Evolutionary conservation across 495 filamentous ascomycete genomes (phyloP).

Genomic region (Aspergillus heteromorphus): DNA sequence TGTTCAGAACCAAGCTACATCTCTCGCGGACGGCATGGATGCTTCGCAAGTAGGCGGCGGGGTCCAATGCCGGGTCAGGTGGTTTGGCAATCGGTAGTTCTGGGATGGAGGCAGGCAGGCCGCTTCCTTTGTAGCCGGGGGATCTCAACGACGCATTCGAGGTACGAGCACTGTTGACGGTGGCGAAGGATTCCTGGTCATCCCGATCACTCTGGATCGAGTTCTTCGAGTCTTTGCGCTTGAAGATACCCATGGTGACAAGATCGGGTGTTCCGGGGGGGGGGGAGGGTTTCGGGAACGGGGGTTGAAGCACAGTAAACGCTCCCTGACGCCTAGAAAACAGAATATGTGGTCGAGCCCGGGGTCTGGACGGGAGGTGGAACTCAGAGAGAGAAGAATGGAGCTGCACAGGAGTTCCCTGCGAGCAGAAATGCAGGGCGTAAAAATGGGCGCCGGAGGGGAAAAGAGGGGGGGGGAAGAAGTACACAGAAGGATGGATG

Average conservation of each 20-base stretch:
- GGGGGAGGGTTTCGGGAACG: not conserved
- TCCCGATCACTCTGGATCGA: conserved; percentile 45
- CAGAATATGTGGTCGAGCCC: conserved; percentile 1
- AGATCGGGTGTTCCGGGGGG: not conserved
- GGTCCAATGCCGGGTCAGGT: conserved; percentile 86
- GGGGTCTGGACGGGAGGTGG: not conserved
- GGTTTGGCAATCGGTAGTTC: conserved; percentile 73
- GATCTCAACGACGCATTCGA: conserved; percentile 54
- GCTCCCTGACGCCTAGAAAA: not conserved
- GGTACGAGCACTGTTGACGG: conserved; percentile 45
- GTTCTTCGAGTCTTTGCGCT: conserved; percentile 53
- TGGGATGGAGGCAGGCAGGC: conserved; percentile 45
- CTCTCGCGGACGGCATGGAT: conserved; percentile 84
- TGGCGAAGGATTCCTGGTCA: conserved; percentile 41
- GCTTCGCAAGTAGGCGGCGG: conserved; percentile 87
- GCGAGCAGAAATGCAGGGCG: not conserved
- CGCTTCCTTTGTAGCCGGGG: conserved; percentile 40
- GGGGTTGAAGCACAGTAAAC: conserved; percentile 1
- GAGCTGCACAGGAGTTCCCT: conserved; percentile 2
- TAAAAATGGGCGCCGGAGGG: conserved; percentile 1
- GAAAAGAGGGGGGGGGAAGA: not conserved
- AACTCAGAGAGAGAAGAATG: not conserved
- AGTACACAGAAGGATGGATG: conserved; percentile 8
- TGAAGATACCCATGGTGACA: conserved; percentile 57
- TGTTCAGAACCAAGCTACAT: conserved; percentile 63